phyloP scores from a whole-genome alignment of 2,329 filamentous ascomycete species.

The Fusarium denticulatum region DNA sequence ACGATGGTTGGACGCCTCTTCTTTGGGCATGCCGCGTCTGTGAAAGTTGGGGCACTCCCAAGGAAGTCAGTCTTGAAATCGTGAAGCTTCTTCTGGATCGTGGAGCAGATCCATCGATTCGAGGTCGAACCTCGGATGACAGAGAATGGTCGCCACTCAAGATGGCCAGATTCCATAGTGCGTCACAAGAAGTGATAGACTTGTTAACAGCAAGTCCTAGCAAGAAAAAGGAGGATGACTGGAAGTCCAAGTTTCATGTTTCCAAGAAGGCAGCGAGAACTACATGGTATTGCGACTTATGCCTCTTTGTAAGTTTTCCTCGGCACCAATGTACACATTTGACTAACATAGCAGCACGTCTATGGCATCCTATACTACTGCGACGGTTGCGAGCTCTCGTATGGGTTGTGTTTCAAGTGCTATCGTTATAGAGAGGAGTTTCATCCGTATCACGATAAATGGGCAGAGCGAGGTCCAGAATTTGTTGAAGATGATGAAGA shows the following conservation, averaged over 20 bases:
- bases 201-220: not conserved
- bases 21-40: not conserved
- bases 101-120: not conserved
- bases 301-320: not conserved
- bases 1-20: not conserved
- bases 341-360: not conserved
- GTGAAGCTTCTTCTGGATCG: not conserved
- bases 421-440: not conserved
- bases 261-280: not conserved
- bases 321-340: too few species aligned
- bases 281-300: not conserved
- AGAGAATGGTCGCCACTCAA: not conserved
- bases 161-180: not conserved
- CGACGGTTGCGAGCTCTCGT: not conserved
- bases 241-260: not conserved
- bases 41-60: not conserved
- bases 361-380: not conserved
- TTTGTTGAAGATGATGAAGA: not conserved
- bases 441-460: not conserved
- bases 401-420: not conserved
- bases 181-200: not conserved
- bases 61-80: not conserved
- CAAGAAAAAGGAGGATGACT: not conserved
- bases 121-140: not conserved
- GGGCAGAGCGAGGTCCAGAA: not conserved